These are phyloP conservation scores for Mangifera indica DNA, from an alignment of 345 rosid genomes.

Conservation along the genomic window DNA sequence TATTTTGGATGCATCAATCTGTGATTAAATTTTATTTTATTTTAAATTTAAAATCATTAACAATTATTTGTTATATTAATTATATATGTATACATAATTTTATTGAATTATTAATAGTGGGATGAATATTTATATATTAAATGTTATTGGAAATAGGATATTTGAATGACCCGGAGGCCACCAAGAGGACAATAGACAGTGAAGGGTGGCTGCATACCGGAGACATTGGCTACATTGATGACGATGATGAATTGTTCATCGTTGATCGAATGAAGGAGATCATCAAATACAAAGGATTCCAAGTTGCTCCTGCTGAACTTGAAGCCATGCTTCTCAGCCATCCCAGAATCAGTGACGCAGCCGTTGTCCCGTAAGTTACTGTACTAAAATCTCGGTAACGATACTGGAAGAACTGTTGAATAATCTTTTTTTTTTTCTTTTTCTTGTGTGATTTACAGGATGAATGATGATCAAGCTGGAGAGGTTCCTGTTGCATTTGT, in stretches of 20 bases:
- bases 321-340: constrained; percentile 59
- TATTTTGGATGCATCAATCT: too few relatives aligned
- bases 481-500: constrained; percentile 77
- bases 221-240: constrained; percentile 66
- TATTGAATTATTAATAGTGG: too few relatives aligned
- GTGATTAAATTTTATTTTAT: too few relatives aligned
- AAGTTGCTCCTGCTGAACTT: constrained; percentile 83
- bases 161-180: constrained; percentile 48
- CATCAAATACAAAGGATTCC: constrained; percentile 71
- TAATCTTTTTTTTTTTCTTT: too few relatives aligned
- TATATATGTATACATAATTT: too few relatives aligned
- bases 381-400: too few relatives aligned
- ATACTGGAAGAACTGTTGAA: too few relatives aligned
- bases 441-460: constrained; percentile 37
- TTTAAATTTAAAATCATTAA: too few relatives aligned
- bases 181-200: constrained; percentile 44
- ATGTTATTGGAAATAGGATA: constrained; percentile 30
- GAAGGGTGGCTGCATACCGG: constrained; percentile 74
- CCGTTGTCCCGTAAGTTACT: constrained; percentile 58
- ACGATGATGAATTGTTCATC: constrained; percentile 56
- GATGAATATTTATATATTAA: too few relatives aligned
- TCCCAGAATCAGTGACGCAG: constrained; percentile 54
- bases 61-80: too few relatives aligned
- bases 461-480: constrained; percentile 72
- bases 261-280: constrained; percentile 73